Conservation (phyloP, 306 rosid species). For the Corylus heterophylla region DNA sequence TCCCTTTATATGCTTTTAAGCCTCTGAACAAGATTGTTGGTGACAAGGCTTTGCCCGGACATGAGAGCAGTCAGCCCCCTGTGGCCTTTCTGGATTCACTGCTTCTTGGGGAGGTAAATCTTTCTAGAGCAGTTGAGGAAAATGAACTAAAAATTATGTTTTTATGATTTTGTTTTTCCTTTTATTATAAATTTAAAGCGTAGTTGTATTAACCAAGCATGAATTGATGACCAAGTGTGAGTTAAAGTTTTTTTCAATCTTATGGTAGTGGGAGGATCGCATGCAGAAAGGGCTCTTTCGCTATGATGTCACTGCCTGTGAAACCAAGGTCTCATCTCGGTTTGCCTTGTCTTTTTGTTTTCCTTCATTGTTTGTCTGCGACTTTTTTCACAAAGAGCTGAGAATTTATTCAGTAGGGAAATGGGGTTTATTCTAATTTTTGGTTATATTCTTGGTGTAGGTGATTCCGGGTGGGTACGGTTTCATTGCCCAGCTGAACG, state of each 20-base stretch:
- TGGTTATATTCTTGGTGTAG: conserved; percentile 40
- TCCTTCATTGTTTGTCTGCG: not conserved
- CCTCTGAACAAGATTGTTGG: conserved; percentile 30
- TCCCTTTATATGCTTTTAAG: conserved; percentile 86
- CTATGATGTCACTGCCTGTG: conserved; percentile 91
- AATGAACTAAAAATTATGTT: not conserved
- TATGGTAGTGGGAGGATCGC: conserved; percentile 90
- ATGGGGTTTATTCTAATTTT: conserved; percentile 14
- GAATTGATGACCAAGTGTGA: not conserved
- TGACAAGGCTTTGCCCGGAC: conserved; percentile 32
- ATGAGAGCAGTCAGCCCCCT: conserved; percentile 54
- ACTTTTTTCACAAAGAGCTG: not conserved
- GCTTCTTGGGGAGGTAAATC: conserved; percentile 79
- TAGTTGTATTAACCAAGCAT: not conserved
- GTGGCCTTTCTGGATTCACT: conserved; percentile 81
- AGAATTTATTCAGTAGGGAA: not conserved
- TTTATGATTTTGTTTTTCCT: too few species aligned
- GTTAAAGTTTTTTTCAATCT: conserved; percentile 21
- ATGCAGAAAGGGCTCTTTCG: conserved; percentile 90
- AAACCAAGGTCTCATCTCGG: conserved; percentile 65
- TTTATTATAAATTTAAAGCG: not conserved
- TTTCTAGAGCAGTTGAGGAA: conserved; percentile 13
- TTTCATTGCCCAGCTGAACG: conserved; percentile 91
- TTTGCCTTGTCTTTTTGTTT: not conserved
- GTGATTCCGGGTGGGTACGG: conserved; percentile 84